Base-by-base conservation (phyloP, 2,329 filamentous ascomycete species). In the Diaporthe amygdali region DNA sequence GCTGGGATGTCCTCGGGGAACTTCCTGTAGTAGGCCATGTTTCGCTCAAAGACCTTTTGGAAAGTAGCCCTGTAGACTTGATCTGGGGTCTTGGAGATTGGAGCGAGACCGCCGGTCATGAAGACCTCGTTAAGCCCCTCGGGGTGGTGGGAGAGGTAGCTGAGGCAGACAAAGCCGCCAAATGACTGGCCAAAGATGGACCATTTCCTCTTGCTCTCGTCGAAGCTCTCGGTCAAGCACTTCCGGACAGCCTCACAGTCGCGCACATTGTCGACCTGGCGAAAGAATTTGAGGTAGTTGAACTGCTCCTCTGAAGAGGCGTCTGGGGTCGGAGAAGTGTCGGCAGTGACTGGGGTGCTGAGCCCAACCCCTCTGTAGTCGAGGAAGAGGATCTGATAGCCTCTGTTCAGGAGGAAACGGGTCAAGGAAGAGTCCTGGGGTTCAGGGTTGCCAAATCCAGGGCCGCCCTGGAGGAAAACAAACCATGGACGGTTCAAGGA, bases 291-390 rank as follows among this genome's bases (percentile, higher is more conserved):
- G 74, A 98, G 87, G 77, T 97, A 97, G 67, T 91, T 88, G 8
- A 92, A 93, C 81, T 98, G 94, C 70, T 89, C 89, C 55, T 88
- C 81, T 1, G 89, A 84, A 34, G 56, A 66, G 71, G 89, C 88
- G 6, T 92, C 93, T 47, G 91, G 87, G 15, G 88, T 83, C 41
- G 88, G 87, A 5, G 98, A 86, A 8, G 92, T 94, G 10, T 88
- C 89, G 10, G 93, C 90, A 1, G 93, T 93, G 51, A 98, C 89
- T 1, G 95, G 93, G 2, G 91, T 93, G 78, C 94, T 97, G 64
- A 97, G 84, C 1, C 96, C 96, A 3, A 94, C 97, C 15, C 96
- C 96, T 64, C 96, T 90, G 80, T 97, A 95, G 80, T 98, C 96
- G n/a, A 98, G 87, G 74, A 93, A 92, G 2, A 98, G 88, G 55